Conservation (phyloP, 495 filamentous ascomycete species). For the Clohesyomyces aquaticus region DNA sequence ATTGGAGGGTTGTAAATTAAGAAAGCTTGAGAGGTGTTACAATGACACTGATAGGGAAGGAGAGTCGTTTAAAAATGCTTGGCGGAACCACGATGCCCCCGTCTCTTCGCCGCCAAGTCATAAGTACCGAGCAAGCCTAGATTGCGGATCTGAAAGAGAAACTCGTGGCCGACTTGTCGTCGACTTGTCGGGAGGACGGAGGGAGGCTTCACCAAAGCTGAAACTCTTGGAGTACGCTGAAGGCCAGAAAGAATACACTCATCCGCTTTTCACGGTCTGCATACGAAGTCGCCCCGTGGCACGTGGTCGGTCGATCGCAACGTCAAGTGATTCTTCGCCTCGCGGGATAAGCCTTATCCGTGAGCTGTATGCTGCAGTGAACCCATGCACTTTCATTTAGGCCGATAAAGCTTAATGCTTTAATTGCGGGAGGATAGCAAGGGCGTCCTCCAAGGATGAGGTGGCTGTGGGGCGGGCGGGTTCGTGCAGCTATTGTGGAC, state of each 20-base stretch:
- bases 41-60: slow-evolving; percentile 23
- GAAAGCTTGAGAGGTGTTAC: slow-evolving; percentile 27
- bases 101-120: slow-evolving; percentile 6
- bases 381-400: neutral
- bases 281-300: neutral
- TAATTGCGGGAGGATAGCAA: neutral
- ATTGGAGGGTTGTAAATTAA: slow-evolving; percentile 31
- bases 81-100: slow-evolving; percentile 17
- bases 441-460: neutral
- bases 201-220: neutral
- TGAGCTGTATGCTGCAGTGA: neutral
- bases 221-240: neutral
- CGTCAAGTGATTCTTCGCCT: too few species aligned
- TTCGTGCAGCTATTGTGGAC: neutral
- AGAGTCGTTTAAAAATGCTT: slow-evolving; percentile 24
- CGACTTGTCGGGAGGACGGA: slow-evolving; percentile 14
- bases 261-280: too few species aligned
- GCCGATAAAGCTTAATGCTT: neutral
- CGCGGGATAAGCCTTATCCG: neutral
- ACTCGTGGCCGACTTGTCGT: slow-evolving; percentile 10
- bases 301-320: neutral
- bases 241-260: too few species aligned
- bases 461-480: neutral
- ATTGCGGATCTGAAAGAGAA: slow-evolving; percentile 27
- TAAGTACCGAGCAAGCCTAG: slow-evolving; percentile 30